These are phyloP conservation scores for Cystofilobasidium macerans DNA, from an alignment of 768 basidiomycete genomes.

Conservation along the genomic window DNA sequence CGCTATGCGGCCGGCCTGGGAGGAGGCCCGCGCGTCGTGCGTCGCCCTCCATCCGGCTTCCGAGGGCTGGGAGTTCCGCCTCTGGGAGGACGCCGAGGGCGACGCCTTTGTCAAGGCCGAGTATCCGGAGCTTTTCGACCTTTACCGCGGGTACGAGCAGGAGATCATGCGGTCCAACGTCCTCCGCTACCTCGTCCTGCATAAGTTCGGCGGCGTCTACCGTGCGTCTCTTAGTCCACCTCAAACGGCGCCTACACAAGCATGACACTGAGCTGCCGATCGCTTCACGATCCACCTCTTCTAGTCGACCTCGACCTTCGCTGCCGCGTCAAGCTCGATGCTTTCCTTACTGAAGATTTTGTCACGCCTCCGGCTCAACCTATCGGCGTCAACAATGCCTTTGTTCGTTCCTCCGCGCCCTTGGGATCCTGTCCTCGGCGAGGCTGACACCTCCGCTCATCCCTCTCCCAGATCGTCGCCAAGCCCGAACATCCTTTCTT, in stretches of 20 bases:
- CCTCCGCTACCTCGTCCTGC: conserved; percentile 11
- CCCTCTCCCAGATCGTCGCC: conserved; percentile 3
- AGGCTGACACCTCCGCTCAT: too few species aligned
- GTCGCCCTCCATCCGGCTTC: not conserved
- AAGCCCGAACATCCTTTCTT: conserved; percentile 3
- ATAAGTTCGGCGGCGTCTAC: conserved; percentile 6
- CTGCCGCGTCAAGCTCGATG: conserved; percentile 4
- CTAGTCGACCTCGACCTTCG: conserved; percentile 10
- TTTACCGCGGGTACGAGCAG: not conserved
- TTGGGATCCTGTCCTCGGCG: too few species aligned
- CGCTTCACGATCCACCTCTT: not conserved
- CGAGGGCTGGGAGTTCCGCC: not conserved
- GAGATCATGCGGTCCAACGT: conserved; percentile 10
- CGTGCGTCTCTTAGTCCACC: not conserved
- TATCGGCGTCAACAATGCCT: conserved; percentile 13
- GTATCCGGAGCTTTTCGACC: not conserved
- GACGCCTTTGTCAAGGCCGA: not conserved
- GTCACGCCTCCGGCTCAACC: conserved; percentile 11
- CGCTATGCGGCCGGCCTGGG: conserved; percentile 5
- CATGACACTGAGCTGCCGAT: not conserved
- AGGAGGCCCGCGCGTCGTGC: not conserved
- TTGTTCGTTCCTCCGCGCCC: not conserved
- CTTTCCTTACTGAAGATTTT: conserved; percentile 4
- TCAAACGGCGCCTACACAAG: not conserved
- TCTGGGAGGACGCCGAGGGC: conserved; percentile 4